phyloP scores from a whole-genome alignment of 306 rosid species.

The Lathyrus sativus region DNA sequence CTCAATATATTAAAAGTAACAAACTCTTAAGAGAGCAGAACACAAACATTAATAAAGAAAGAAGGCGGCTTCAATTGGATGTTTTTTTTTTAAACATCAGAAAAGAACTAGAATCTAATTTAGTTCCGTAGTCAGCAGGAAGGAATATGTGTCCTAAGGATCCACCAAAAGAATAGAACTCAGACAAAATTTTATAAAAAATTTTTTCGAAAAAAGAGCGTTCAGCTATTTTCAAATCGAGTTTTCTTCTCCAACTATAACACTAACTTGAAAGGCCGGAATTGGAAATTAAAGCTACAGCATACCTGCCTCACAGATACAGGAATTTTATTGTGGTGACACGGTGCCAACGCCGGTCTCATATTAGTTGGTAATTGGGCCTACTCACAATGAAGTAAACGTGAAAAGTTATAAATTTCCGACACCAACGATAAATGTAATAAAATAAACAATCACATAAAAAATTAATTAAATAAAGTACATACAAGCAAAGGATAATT shows the following conservation, averaged over 20 bases:
- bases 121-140: conserved; percentile 25
- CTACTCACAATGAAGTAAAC: conserved; percentile 58
- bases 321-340: conserved; percentile 80
- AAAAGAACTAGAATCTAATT: conserved; percentile 21
- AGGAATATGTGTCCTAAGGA: conserved; percentile 3
- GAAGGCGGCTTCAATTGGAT: not conserved
- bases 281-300: conserved; percentile 26
- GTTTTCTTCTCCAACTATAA: conserved; percentile 14
- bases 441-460: conserved; percentile 33
- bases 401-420: conserved; percentile 33
- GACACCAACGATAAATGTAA: conserved; percentile 32
- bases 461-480: conserved; percentile 41
- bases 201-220: conserved; percentile 28
- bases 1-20: conserved; percentile 26
- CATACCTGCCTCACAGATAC: conserved; percentile 91
- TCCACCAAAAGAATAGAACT: conserved; percentile 11
- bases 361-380: conserved; percentile 86
- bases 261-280: conserved; percentile 19
- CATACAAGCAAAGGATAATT: conserved; percentile 89
- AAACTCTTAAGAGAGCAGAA: conserved; percentile 24
- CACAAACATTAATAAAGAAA: conserved; percentile 26
- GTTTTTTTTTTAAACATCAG: conserved; percentile 1
- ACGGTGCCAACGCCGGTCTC: conserved; percentile 78
- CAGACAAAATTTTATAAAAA: conserved; percentile 34
- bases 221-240: conserved; percentile 12